Evolutionary conservation across 768 basidiomycete species (phyloP).

Genomic region (Boletales sp.): DNA sequence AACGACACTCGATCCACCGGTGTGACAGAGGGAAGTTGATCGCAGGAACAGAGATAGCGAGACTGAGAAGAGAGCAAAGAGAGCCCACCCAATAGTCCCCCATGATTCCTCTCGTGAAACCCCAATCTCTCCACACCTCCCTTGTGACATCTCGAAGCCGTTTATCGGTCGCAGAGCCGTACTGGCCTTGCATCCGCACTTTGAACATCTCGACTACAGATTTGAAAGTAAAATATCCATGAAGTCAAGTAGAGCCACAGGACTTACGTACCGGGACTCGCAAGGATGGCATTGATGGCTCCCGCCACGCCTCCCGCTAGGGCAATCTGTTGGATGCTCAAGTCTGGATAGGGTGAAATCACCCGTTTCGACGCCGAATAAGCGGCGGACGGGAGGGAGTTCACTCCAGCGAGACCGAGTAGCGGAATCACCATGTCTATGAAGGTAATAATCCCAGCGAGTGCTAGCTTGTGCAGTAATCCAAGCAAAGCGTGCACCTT

Average conservation of each 20-base stretch:
- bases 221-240: neutral
- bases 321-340: constrained; percentile 77
- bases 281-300: constrained; percentile 83
- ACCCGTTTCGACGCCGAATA: constrained; percentile 80
- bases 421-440: constrained; percentile 89
- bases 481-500: constrained; percentile 51
- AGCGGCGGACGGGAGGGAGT: constrained; percentile 90
- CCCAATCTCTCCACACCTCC: constrained; percentile 88
- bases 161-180: constrained; percentile 78
- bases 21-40: neutral
- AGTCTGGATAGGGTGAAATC: constrained; percentile 84
- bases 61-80: neutral
- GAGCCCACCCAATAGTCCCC: constrained; percentile 86
- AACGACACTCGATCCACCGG: neutral
- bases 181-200: constrained; percentile 96
- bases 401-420: constrained; percentile 91
- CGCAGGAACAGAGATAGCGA: neutral
- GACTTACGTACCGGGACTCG: constrained; percentile 67
- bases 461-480: neutral
- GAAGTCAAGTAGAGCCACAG: neutral
- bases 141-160: constrained; percentile 62
- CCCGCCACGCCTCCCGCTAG: constrained; percentile 91
- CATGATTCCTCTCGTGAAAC: constrained; percentile 88
- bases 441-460: neutral
- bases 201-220: constrained; percentile 93